Evolutionary conservation across 345 rosid species (phyloP), one percentile per base, ranked within the genome.

Genomic region (Salix koriyanagi): DNA sequence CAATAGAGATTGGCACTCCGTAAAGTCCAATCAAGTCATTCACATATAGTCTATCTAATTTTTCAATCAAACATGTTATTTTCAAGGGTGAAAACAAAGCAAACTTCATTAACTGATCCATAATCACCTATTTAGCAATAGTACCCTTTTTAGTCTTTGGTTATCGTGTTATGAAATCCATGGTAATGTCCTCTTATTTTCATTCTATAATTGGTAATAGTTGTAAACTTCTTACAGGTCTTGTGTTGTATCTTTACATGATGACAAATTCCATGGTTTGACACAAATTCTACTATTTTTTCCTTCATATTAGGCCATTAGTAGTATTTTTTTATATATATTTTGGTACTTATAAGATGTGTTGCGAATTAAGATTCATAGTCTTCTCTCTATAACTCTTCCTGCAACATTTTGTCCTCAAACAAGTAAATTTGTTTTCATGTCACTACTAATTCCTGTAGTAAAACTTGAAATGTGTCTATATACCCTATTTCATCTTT

Each of bases 151-250:
- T 9, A 2, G 11, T 41, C 44, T 2, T 41, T 41, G 4, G 65
- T 9, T n/a, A 60, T 16, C 15, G 2, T 0, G n/a, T 18, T 2
- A 60, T 4, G 0, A 60, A 60, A 18, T 60, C 65, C 32, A 60
- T 23, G 23, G 5, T 60, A 10, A 60, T n/a, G 1, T 16, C 5
- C 32, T 60, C 4, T 1, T 1, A 60, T 12, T 60, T 60, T 28
- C 23, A 60, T 21, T 60, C 5, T 3, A 0, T 1, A 16, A 60
- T 23, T 9, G 11, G n/a, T 0, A 23, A 2, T 4, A 12, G 0
- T 9, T 21, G 8, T 7, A 60, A 2, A 2, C n/a, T 0, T 1
- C 4, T 0, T 2, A 2, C 0, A 1, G 0, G 32, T 3, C 23
- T 21, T 1, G 9, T 60, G 30, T 18, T 60, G 3, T 9, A 12